Evolutionary conservation across 495 filamentous ascomycete genomes (phyloP), one percentile per base, ranked within the genome.

Genomic region (Aspergillus homomorphus): DNA sequence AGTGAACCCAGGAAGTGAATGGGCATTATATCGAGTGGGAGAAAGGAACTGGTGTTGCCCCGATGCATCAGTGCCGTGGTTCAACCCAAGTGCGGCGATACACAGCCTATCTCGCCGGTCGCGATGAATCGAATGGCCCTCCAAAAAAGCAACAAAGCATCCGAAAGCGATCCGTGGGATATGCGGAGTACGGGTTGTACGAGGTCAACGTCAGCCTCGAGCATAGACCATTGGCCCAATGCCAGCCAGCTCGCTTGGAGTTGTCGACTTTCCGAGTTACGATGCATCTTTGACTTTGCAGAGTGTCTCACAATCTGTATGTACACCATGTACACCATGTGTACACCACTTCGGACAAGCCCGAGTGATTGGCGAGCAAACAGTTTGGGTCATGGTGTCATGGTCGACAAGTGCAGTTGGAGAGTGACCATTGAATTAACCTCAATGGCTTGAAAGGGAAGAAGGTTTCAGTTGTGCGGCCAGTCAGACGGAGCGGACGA

Each of bases 121-220:
- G 33, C 33, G 12, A 38, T 38, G 10, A 38, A n/a, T n/a, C n/a
- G n/a, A 38, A 38, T 38, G 33, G 7, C 12, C 33, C 15, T 10
- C 26, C 15, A 38, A 38, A 38, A 38, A 38, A 38, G 33, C 33
- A 38, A 46, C 45, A 46, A 46, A 20, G 18, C 18, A 46, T 38
- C 33, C 33, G 33, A 38, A 26, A 26, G 22, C 9, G 22, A 26
- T 26, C 15, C 23, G 23, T 51, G 14, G 23, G 21, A 28, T 23
- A 18, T 3, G 30, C 10, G 33, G 33, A 5, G 8, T 38, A 38
- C 33, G 7, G 33, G 15, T 38, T 38, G 33, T 26, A 28, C 22
- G 48, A 28, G 48, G 48, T 28, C 23, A 51, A 51, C 48, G 48
- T 51, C 48, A 51, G 48, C 48, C 22, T 0, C 48, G 23, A 8